These are phyloP conservation scores for Orychophragmus violaceus DNA, from an alignment of 345 rosid species.

Conservation along the genomic window DNA sequence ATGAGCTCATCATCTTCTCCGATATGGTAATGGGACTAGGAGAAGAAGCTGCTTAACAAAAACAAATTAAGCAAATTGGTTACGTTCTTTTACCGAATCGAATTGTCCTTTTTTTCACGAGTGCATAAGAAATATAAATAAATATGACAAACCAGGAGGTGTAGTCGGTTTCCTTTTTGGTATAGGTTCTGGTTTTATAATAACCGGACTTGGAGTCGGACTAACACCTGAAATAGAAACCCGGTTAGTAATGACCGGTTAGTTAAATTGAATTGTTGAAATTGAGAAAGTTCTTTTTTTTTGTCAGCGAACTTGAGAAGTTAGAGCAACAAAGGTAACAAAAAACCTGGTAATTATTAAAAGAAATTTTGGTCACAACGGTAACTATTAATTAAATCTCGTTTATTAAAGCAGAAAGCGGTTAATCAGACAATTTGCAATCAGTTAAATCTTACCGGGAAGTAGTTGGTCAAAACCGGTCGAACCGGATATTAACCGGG, in stretches of 20 bases:
- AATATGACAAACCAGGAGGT: constrained; percentile 50
- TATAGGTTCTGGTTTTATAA: constrained; percentile 35
- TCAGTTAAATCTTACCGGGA: constrained; percentile 44
- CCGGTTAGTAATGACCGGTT: neutral
- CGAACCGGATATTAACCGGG: constrained; percentile 58
- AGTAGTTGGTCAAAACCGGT: constrained; percentile 68
- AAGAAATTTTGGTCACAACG: no score
- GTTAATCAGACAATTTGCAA: neutral
- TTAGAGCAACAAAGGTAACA: neutral
- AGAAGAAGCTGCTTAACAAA: constrained; percentile 40
- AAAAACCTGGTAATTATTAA: no score
- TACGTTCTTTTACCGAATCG: neutral
- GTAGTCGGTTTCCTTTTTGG: constrained; percentile 36
- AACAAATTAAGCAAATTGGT: neutral
- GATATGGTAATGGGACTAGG: constrained; percentile 44
- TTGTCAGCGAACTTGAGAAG: no score
- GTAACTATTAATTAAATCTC: neutral
- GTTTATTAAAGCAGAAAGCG: neutral
- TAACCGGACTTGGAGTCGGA: constrained; percentile 43
- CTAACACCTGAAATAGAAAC: constrained; percentile 20
- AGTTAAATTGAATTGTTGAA: neutral
- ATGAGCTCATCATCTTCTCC: constrained; percentile 65
- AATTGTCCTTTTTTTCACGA: neutral
- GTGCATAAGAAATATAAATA: neutral
- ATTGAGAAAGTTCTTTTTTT: no score